These are phyloP conservation scores for Penicillium sclerotigenum DNA, from an alignment of 2,329 filamentous ascomycete genomes.

Conservation along the genomic window DNA sequence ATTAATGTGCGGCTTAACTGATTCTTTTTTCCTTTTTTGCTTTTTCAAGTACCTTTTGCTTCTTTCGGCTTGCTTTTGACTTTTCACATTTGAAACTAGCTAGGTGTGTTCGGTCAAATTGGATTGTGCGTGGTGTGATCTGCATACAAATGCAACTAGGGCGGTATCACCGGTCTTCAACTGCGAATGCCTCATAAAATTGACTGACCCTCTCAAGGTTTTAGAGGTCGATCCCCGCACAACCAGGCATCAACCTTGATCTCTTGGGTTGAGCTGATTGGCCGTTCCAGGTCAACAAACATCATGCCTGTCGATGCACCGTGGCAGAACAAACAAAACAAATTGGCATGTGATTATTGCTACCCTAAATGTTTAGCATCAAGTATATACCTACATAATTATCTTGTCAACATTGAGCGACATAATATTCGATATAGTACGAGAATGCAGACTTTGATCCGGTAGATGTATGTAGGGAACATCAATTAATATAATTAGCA, in stretches of 20 bases:
- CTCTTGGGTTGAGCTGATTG: neutral
- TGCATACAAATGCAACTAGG: slow-evolving; percentile 5
- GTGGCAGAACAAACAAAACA: neutral
- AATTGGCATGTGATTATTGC: slow-evolving; percentile 4
- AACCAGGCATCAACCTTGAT: neutral
- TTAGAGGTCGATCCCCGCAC: neutral
- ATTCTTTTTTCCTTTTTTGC: neutral
- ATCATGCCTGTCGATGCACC: neutral
- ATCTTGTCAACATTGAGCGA: neutral
- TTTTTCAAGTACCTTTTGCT: neutral
- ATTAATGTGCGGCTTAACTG: slow-evolving; percentile 2
- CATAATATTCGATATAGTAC: neutral
- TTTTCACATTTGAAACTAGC: neutral
- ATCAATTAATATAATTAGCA: neutral
- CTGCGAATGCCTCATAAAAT: neutral
- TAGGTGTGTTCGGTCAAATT: neutral
- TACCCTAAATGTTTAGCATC: neutral
- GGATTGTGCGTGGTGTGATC: neutral
- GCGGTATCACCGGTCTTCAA: slow-evolving; percentile 3
- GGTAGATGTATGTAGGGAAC: neutral
- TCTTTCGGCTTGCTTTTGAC: slow-evolving; percentile 2
- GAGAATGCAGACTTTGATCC: neutral
- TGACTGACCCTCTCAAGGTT: neutral
- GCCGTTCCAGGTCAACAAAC: neutral
- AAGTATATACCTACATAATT: neutral